A percentile compares a stretch with the other conserved stretches of the same genome.
phyloP scores from a whole-genome alignment of 2,329 filamentous ascomycete species.

The Trichoderma harzianum region DNA sequence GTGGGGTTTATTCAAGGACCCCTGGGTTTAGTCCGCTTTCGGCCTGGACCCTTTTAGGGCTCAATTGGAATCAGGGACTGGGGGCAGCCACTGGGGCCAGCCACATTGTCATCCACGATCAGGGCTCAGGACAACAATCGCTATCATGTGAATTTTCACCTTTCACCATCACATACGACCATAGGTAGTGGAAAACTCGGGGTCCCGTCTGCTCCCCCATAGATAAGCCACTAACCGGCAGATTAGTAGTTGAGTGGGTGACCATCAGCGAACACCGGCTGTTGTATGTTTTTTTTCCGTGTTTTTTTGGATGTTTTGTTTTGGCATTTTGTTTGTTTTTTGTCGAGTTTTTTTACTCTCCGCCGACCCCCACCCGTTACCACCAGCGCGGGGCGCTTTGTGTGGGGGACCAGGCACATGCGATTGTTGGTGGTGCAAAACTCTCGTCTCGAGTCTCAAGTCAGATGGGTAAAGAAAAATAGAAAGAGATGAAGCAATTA shows the following conservation, averaged over 20 bases:
- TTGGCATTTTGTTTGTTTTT: background rate
- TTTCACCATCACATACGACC: background rate
- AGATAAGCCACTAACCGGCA: background rate
- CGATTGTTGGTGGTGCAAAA: background rate
- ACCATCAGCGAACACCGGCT: background rate
- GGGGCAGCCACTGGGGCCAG: background rate
- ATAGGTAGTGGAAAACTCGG: slow-evolving; percentile 10
- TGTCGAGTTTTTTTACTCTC: background rate
- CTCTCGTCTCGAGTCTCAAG: background rate
- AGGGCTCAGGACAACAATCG: background rate
- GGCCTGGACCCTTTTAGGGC: slow-evolving; percentile 2
- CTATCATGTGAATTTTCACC: background rate
- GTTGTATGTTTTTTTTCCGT: background rate
- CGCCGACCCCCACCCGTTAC: background rate
- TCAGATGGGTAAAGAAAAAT: background rate
- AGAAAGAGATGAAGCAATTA: background rate
- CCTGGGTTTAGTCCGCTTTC: slow-evolving; percentile 5
- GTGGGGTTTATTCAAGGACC: background rate
- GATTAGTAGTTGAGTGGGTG: background rate
- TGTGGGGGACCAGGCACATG: background rate
- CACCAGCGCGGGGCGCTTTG: background rate
- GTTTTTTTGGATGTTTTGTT: too few species aligned
- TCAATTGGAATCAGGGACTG: background rate
- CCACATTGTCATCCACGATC: background rate
- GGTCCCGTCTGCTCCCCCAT: background rate